Base-by-base conservation (phyloP, 805 yeast species). In the Zygosaccharomyces pseudorouxii region DNA sequence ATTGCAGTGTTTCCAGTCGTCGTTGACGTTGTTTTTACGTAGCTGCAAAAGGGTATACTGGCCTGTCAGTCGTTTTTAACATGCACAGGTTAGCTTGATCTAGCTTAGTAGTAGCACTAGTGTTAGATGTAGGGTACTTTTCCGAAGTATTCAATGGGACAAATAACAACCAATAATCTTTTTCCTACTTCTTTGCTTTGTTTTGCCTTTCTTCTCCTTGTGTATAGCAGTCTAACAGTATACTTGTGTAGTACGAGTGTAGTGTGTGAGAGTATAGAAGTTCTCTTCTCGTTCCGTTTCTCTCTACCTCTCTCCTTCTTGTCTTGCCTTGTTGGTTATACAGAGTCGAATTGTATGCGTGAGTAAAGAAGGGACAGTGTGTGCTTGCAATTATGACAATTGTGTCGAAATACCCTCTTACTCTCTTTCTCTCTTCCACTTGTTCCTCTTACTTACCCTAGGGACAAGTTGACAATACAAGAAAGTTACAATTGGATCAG, bases 1-100 rank as follows among this genome's bases (percentile, higher is more conserved):
- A 8, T 8, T 25, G 10, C 28, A 25, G 18, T 30, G 18, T 22
- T 25, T 28, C 9, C 9, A 22, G 20, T 25, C 12, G 23, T 28
- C 4, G 20, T 28, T n/a, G 46, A 31, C 19, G 41, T 23, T 12
- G 35, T 38, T 22, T 40, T 19, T 28, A 33, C 30, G 30, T 40
- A 38, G 44, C 54, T 47, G 47, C 51, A 51, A 51, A 47, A 41
- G 51, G 49, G 49, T 47, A 46, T 48, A 16, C 28, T 14, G 37
- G 33, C 43, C 37, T 51, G 49, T 12, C 44, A 44, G 23, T 47
- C 45, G 42, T 51, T 48, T 51, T 51, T 41, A 41, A 29, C 44
- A 41, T 41, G 37, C 44, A 41, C 44, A 41, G 23, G 37, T 29
- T 29, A 33, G 20, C 10, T 16, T 16, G 37, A 14, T 14, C 16